Percentiles rank a stretch among this genome's conserved stretches.
Evolutionary conservation across 75 land plant species (phyloP).

Genomic region (Cunninghamia lanceolata): DNA sequence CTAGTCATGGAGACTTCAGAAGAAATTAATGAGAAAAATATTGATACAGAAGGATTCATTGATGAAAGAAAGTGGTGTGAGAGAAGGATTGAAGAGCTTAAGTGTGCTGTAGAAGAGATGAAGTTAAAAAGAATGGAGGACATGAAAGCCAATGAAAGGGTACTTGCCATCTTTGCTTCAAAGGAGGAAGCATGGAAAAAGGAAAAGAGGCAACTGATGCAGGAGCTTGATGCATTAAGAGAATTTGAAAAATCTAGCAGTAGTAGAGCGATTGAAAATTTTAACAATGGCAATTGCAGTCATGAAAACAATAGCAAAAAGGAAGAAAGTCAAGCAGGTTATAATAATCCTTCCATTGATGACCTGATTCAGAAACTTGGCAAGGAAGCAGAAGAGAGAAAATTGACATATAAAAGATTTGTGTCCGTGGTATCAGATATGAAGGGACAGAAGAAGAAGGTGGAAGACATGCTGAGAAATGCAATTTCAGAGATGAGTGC

Average conservation of each 20-base stretch:
- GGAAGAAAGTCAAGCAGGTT: neutral
- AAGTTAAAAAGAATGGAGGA: constrained; percentile 19
- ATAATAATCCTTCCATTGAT: neutral
- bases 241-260: neutral
- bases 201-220: constrained; percentile 20
- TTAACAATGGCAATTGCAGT: neutral
- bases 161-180: constrained; percentile 25
- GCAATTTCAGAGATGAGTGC: neutral
- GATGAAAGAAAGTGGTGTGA: constrained; percentile 11
- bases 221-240: constrained; percentile 25
- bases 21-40: neutral
- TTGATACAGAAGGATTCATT: neutral
- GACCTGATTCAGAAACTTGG: neutral
- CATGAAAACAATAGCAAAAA: neutral
- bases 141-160: constrained; percentile 32
- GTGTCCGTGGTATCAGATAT: neutral
- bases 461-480: neutral
- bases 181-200: constrained; percentile 32
- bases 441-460: neutral
- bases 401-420: neutral
- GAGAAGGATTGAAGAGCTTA: constrained; percentile 17
- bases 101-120: constrained; percentile 12
- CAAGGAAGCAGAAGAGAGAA: neutral
- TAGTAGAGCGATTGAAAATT: neutral
- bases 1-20: neutral